Evolutionary conservation across 306 rosid species (phyloP).

Genomic region (Corylus avellana): DNA sequence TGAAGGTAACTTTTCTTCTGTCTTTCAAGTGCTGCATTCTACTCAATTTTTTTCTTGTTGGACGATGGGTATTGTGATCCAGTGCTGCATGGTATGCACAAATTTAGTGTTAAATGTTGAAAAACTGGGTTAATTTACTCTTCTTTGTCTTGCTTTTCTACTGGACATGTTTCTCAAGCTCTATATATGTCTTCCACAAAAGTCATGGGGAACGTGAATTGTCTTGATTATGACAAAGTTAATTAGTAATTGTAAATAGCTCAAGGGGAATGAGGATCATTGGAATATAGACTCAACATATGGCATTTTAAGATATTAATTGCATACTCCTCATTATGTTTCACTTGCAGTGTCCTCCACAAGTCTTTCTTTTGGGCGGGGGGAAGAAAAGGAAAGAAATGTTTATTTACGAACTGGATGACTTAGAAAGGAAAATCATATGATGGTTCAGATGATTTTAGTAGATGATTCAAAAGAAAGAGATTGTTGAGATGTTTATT

Average conservation of each 20-base stretch:
- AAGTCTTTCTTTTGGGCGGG: no score
- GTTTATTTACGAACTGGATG: not conserved
- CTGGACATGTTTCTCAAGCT: not conserved
- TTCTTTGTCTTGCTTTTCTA: not conserved
- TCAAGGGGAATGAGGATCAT: not conserved
- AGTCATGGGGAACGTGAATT: not conserved
- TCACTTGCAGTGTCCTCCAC: not conserved
- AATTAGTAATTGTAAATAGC: not conserved
- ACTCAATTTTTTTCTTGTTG: not conserved
- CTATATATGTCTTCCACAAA: not conserved
- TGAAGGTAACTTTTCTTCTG: constrained; percentile 63
- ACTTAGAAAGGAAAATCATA: not conserved
- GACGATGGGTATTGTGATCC: not conserved
- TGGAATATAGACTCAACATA: not conserved
- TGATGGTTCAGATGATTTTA: not conserved
- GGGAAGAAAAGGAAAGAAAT: not conserved
- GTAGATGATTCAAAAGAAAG: not conserved
- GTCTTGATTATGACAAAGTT: not conserved
- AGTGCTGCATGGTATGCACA: not conserved
- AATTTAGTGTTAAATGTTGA: not conserved
- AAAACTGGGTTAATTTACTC: not conserved
- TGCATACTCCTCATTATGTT: not conserved
- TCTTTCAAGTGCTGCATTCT: constrained; percentile 3
- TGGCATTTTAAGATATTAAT: not conserved
- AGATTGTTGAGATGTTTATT: not conserved